phyloP scores from a whole-genome alignment of 2,329 filamentous ascomycete species.

The Talaromyces atroroseus region DNA sequence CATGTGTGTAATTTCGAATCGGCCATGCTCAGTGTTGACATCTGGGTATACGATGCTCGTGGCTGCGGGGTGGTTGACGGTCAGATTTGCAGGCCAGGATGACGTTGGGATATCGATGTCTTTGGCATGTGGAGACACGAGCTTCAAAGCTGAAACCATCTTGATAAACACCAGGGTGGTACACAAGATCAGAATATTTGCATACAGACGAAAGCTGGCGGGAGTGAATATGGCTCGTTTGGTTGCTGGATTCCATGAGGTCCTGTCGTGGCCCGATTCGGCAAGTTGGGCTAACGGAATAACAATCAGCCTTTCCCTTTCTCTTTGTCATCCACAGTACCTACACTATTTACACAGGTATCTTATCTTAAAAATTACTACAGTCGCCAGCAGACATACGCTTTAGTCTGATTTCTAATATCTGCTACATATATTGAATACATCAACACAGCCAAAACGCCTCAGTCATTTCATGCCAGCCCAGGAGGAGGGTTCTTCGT shows the following conservation, averaged over 20 bases:
- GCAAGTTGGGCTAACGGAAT: background rate
- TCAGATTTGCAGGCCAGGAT: background rate
- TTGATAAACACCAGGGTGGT: background rate
- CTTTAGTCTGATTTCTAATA: no score
- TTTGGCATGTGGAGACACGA: background rate
- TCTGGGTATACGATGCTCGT: background rate
- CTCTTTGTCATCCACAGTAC: no score
- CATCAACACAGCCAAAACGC: background rate
- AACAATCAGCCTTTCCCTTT: no score
- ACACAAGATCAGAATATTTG: background rate
- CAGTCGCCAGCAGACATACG: no score
- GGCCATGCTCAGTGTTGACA: background rate
- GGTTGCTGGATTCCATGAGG: no score
- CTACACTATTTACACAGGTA: no score
- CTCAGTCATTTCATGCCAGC: background rate
- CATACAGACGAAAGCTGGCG: background rate
- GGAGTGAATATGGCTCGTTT: background rate
- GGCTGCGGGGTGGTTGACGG: background rate
- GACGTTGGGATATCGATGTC: background rate
- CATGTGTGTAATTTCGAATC: background rate
- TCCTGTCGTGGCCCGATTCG: background rate
- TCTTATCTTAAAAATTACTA: no score
- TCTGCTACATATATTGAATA: background rate
- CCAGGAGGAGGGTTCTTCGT: conserved; percentile 4
- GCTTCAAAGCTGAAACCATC: background rate